phyloP scores from a whole-genome alignment of 306 rosid genomes.

The Glycine tomentella region DNA sequence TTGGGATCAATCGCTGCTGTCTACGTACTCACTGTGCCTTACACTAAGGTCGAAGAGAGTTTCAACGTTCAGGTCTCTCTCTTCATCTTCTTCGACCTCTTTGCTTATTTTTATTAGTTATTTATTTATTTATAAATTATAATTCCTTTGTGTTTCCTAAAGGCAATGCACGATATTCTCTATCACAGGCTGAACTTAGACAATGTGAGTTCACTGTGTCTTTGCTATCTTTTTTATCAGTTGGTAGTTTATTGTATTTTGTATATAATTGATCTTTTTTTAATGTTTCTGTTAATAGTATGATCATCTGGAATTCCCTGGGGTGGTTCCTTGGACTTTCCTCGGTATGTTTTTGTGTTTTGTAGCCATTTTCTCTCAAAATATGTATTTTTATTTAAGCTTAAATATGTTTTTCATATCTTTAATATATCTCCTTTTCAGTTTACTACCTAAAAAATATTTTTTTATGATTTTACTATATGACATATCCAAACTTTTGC shows the following conservation, averaged over 20 bases:
- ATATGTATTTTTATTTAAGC: neutral
- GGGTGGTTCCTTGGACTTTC: conserved; percentile 93
- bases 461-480: too few relatives aligned
- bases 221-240: conserved; percentile 29
- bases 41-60: conserved; percentile 97
- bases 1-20: conserved; percentile 70
- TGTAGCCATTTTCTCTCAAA: neutral
- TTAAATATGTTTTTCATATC: too few relatives aligned
- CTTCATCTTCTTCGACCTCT: conserved; percentile 30
- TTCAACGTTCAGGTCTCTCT: conserved; percentile 81
- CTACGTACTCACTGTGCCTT: conserved; percentile 73
- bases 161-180: conserved; percentile 93
- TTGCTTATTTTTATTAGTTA: neutral
- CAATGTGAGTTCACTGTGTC: conserved; percentile 55
- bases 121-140: neutral
- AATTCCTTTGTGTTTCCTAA: conserved; percentile 1
- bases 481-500: too few relatives aligned
- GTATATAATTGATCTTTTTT: conserved; percentile 24
- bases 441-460: too few relatives aligned
- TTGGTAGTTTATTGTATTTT: conserved; percentile 18
- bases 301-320: conserved; percentile 95
- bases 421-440: too few relatives aligned
- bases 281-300: conserved; percentile 56
- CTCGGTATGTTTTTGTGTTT: conserved; percentile 59
- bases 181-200: conserved; percentile 70